A percentile compares a stretch with the other conserved stretches of the same genome.
Conservation (phyloP, 257 asterid genomes). For the Anisodus tanguticus region DNA sequence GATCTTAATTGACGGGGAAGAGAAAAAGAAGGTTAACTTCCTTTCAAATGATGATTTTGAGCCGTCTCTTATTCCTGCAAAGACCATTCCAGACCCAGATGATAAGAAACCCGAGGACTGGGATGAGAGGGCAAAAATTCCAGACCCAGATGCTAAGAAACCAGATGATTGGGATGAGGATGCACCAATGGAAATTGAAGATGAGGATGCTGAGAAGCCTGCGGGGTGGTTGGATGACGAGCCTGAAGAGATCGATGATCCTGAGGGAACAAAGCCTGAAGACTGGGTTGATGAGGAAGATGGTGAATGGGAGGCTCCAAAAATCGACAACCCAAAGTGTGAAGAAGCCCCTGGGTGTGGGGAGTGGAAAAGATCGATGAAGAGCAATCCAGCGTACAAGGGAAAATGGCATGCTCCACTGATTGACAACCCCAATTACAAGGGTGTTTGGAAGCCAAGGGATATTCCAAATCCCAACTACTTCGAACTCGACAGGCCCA, state of each 20-base stretch:
- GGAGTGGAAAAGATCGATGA: slow-evolving; percentile 90
- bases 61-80: slow-evolving; percentile 78
- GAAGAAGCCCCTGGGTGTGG: slow-evolving; percentile 92
- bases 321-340: slow-evolving; percentile 81
- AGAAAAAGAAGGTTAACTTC: slow-evolving; percentile 82
- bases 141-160: slow-evolving; percentile 86
- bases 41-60: slow-evolving; percentile 77
- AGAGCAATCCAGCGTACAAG: slow-evolving; percentile 84
- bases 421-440: slow-evolving; percentile 85
- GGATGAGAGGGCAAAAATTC: slow-evolving; percentile 92
- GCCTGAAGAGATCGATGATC: slow-evolving; percentile 95
- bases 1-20: slow-evolving; percentile 92
- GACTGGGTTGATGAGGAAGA: slow-evolving; percentile 99
- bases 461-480: slow-evolving; percentile 81
- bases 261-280: slow-evolving; percentile 90
- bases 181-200: slow-evolving; percentile 88
- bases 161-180: slow-evolving; percentile 99
- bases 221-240: slow-evolving; percentile 99
- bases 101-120: slow-evolving; percentile 96
- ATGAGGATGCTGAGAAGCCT: slow-evolving; percentile 90
- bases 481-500: slow-evolving; percentile 78
- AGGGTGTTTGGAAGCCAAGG: slow-evolving; percentile 93
- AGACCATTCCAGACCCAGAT: slow-evolving; percentile 96
- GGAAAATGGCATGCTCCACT: slow-evolving; percentile 91
- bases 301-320: slow-evolving; percentile 98